Evolutionary conservation across 1,284 basidiomycete genomes (phyloP), one percentile per base, ranked within the genome.

Genomic region (Schizophyllum amplum): DNA sequence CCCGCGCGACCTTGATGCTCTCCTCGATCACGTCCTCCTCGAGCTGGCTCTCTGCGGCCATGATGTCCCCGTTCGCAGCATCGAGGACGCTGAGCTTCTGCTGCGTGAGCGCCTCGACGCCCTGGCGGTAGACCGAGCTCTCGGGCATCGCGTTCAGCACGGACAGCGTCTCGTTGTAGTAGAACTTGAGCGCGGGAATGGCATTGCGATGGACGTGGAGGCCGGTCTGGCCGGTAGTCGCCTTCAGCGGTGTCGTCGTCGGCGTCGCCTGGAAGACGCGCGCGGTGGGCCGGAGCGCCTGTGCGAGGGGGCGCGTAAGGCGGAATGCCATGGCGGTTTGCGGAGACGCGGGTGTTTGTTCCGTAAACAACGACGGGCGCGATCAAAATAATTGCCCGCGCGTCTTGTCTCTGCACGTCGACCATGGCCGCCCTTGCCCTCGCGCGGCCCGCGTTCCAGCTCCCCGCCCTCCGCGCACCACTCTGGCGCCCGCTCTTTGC

Each of bases 51-150:
- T 97, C 94, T 15, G 80, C 87, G 13, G 76, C 72, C 47, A 73
- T 68, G 57, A 92, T 72, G 65, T 92, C 82, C 52, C 80, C 86
- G 53, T 82, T 82, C 26, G 84, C 86, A 55, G 72, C 70, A 66
- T 92, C 77, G 54, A 97, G 79, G 56, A 92, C 79, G 62, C 76
- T 79, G 60, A 98, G 80, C 66, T 93, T 88, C 68, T 87, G 83
- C 66, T 86, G 82, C n/a, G 90, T 93, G 62, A 97, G 78, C 5
- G 92, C 87, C 71, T 95, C 90, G 5, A 86, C 86, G 53, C 92
- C 87, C 73, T 98, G 95, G 58, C 92, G 85, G 75, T 98, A 99
- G 55, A 95, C 87, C 60, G 91, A 90, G 51, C 85, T 80, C 59
- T 79, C 72, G 11, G 96, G 95, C 59, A 98, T 82, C 55, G 79